phyloP scores from a whole-genome alignment of 106 monocot genomes.

The Acanthochlamys bracteata region DNA sequence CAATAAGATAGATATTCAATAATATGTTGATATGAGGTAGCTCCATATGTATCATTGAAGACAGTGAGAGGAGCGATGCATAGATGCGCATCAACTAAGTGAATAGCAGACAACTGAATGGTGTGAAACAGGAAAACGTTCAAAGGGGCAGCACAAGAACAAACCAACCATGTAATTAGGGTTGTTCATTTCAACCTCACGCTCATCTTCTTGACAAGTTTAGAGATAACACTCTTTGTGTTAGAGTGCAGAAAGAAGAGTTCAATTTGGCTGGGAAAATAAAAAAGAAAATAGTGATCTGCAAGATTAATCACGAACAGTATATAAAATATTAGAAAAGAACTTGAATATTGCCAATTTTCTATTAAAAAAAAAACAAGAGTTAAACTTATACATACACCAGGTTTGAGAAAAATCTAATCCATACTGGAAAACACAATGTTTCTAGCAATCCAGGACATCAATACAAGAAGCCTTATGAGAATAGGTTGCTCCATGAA shows the following conservation, averaged over 20 bases:
- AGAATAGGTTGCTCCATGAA: no score
- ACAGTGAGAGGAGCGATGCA: slow-evolving; percentile 84
- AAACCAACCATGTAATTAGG: neutral
- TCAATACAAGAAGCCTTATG: no score
- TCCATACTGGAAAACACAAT: no score
- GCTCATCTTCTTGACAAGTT: slow-evolving; percentile 66
- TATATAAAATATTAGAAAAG: no score
- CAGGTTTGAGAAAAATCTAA: no score
- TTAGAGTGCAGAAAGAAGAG: slow-evolving; percentile 97
- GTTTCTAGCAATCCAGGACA: no score
- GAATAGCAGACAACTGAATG: slow-evolving; percentile 70
- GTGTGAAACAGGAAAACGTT: no score
- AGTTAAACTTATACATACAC: no score
- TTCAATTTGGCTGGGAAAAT: slow-evolving; percentile 98
- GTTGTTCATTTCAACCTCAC: slow-evolving; percentile 32
- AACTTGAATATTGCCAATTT: no score
- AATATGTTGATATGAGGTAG: slow-evolving; percentile 95
- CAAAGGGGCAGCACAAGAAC: no score
- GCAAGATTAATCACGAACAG: no score
- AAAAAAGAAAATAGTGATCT: slow-evolving; percentile 97
- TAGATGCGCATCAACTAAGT: slow-evolving; percentile 89
- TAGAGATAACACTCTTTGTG: slow-evolving; percentile 67
- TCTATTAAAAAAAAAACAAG: no score
- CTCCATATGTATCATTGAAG: slow-evolving; percentile 92
- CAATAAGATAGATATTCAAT: slow-evolving; percentile 96